Conservation (phyloP, 257 asterid species). For the Haberlea rhodopensis region DNA sequence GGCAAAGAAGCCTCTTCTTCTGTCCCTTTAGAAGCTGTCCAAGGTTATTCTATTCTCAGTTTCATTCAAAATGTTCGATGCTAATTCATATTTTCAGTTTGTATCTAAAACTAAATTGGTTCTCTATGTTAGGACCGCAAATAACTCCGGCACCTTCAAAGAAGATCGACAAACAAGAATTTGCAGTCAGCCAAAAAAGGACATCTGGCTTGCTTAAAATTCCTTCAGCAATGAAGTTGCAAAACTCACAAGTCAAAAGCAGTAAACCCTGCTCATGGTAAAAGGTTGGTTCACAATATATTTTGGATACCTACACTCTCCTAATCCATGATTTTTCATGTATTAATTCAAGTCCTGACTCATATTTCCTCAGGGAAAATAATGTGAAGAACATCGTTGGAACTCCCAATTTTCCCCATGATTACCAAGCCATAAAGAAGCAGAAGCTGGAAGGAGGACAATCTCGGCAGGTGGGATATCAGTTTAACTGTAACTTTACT, state of each 20-base stretch:
- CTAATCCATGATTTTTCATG: not conserved
- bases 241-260: slow-evolving; percentile 47
- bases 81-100: not conserved
- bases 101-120: slow-evolving; percentile 15
- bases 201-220: slow-evolving; percentile 58
- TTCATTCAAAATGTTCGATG: not conserved
- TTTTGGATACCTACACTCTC: not conserved
- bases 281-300: slow-evolving; percentile 43
- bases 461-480: slow-evolving; percentile 60
- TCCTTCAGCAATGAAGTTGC: slow-evolving; percentile 57
- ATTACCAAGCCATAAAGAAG: slow-evolving; percentile 85
- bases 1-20: slow-evolving; percentile 22
- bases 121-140: slow-evolving; percentile 27
- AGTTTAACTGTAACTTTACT: not conserved
- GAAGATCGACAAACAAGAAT: slow-evolving; percentile 40
- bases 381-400: slow-evolving; percentile 42
- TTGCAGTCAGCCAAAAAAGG: slow-evolving; percentile 57
- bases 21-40: slow-evolving; percentile 25
- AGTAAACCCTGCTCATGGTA: slow-evolving; percentile 49
- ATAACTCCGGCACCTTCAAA: slow-evolving; percentile 62
- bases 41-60: slow-evolving; percentile 31
- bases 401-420: slow-evolving; percentile 66
- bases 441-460: slow-evolving; percentile 90
- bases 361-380: slow-evolving; percentile 42
- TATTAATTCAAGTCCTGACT: slow-evolving; percentile 18